Conservation (phyloP, 2,329 filamentous ascomycete genomes). For the Apiospora sp. region DNA sequence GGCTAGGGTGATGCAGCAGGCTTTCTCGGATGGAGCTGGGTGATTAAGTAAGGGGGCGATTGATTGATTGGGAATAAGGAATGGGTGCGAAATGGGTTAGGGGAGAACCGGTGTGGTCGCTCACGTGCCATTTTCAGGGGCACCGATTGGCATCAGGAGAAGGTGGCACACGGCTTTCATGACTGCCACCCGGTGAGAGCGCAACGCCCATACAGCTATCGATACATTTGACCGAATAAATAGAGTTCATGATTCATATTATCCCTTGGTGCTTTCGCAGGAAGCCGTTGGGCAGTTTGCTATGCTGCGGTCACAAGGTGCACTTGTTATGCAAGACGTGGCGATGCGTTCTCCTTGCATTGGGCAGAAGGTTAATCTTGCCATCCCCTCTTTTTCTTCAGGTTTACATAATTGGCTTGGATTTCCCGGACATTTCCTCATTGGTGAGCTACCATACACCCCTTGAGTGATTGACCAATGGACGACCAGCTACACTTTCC, state of each 20-base stretch:
- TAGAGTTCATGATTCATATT: not conserved
- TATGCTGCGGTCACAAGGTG: conserved; percentile 13
- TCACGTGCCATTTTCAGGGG: conserved; percentile 16
- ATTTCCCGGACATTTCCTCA: not conserved
- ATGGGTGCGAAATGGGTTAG: no score
- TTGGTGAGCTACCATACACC: not conserved
- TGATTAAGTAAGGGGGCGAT: not conserved
- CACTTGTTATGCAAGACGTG: not conserved
- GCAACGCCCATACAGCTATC: not conserved
- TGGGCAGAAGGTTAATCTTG: not conserved
- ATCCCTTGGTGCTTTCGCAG: not conserved
- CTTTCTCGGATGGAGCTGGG: not conserved
- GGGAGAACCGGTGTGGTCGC: not conserved
- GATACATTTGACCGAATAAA: not conserved
- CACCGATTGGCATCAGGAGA: not conserved
- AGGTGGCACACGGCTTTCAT: not conserved
- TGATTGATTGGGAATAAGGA: no score
- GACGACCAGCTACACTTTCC: not conserved
- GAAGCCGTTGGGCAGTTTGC: not conserved
- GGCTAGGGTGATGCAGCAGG: not conserved
- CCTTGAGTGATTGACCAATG: not conserved
- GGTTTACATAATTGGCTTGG: not conserved
- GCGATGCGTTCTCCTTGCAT: conserved; percentile 12
- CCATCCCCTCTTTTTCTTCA: not conserved
- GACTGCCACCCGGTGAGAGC: not conserved